Conservation (phyloP, 176 grass and related monocot genomes). For the Aegilops umbellulata region DNA sequence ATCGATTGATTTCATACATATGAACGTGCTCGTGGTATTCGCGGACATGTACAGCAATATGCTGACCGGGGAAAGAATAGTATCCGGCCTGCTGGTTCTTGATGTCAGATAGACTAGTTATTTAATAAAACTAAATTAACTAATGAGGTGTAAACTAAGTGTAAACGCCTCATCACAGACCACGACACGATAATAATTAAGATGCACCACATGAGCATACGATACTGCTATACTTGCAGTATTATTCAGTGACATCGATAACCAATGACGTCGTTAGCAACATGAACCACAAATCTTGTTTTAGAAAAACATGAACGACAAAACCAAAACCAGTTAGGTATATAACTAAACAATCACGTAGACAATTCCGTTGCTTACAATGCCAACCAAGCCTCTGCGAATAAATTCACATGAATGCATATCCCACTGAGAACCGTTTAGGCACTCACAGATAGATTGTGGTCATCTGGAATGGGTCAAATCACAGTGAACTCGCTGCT, state of each 20-base stretch:
- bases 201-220: conserved; percentile 9
- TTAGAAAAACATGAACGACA: not conserved
- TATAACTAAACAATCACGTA: not conserved
- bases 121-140: not conserved
- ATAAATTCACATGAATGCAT: not conserved
- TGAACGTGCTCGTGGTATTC: conserved; percentile 27
- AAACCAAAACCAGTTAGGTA: not conserved
- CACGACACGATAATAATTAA: not conserved
- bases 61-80: conserved; percentile 21
- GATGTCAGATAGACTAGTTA: conserved; percentile 4
- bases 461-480: conserved; percentile 26
- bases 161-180: not conserved
- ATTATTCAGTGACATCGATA: not conserved
- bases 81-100: conserved; percentile 26
- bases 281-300: not conserved
- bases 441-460: conserved; percentile 13
- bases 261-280: not conserved
- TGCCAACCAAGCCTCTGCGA: not conserved
- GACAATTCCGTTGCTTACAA: not conserved
- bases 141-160: not conserved
- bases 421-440: conserved; percentile 8
- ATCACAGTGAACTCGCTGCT: not conserved
- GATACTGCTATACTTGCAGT: not conserved
- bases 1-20: conserved; percentile 15
- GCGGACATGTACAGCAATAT: not conserved